A percentile compares a stretch with the other conserved stretches of the same genome.
phyloP scores from a whole-genome alignment of 2,329 filamentous ascomycete genomes.

The Coniochaeta sp. region DNA sequence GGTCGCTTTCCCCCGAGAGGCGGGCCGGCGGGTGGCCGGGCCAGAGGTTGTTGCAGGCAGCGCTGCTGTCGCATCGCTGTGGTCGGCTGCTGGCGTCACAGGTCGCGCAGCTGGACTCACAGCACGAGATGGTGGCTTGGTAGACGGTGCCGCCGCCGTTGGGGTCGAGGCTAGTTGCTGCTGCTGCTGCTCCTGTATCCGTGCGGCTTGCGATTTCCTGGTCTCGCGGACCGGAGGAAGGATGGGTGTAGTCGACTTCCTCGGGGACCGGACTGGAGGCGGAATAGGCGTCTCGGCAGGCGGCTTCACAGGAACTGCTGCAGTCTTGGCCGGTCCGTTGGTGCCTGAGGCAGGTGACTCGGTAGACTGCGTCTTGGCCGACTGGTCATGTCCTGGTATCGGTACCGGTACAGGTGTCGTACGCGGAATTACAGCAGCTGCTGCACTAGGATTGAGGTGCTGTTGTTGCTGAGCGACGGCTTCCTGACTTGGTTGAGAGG shows the following conservation, averaged over 20 bases:
- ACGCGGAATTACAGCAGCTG: slow-evolving; percentile 12
- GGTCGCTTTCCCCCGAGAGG: slow-evolving; percentile 44
- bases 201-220: slow-evolving; percentile 19
- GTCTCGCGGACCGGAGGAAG: slow-evolving; percentile 25
- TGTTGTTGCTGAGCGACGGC: slow-evolving; percentile 13
- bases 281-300: slow-evolving; percentile 22
- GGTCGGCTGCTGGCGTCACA: not conserved
- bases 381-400: slow-evolving; percentile 19
- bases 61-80: slow-evolving; percentile 4
- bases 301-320: slow-evolving; percentile 19
- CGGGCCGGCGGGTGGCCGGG: slow-evolving; percentile 32
- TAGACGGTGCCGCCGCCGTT: slow-evolving; percentile 4
- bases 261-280: slow-evolving; percentile 18
- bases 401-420: slow-evolving; percentile 27
- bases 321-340: slow-evolving; percentile 8
- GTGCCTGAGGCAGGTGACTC: slow-evolving; percentile 15
- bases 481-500: slow-evolving; percentile 14
- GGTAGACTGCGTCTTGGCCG: slow-evolving; percentile 14
- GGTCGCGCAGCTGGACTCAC: slow-evolving; percentile 25
- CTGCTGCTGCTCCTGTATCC: slow-evolving; percentile 16
- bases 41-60: not conserved
- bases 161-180: slow-evolving; percentile 8
- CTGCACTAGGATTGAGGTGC: slow-evolving; percentile 5
- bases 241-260: slow-evolving; percentile 26
- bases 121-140: slow-evolving; percentile 12